Conservation (phyloP, 2,329 filamentous ascomycete genomes). For the Aspergillus fischeri region DNA sequence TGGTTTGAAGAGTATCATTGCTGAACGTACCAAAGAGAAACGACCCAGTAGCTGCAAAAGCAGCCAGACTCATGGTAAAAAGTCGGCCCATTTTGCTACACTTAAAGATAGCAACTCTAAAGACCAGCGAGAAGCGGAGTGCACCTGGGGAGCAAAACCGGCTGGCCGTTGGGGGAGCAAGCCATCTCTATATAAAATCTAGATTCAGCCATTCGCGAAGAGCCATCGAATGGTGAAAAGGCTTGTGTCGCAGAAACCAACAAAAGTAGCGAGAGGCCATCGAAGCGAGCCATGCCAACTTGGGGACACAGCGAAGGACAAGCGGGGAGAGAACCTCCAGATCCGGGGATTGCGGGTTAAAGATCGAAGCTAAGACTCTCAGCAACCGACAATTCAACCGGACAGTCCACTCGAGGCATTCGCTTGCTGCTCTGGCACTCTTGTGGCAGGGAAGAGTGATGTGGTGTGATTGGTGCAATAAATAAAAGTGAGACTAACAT, state of each 20-base stretch:
- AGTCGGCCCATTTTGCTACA: constrained; percentile 34
- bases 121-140: neutral
- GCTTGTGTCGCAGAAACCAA: neutral
- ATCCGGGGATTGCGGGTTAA: neutral
- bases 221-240: neutral
- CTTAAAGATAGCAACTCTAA: neutral
- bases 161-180: neutral
- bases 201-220: neutral
- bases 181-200: neutral
- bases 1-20: neutral
- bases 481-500: neutral
- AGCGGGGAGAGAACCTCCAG: neutral
- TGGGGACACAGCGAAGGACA: neutral
- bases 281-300: neutral
- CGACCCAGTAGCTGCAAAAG: constrained; percentile 42
- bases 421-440: neutral
- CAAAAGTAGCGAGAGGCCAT: neutral
- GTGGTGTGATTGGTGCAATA: neutral
- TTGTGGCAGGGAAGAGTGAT: neutral
- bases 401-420: neutral
- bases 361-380: neutral
- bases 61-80: constrained; percentile 38
- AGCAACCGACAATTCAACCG: neutral
- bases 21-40: constrained; percentile 17
- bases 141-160: neutral